These are phyloP conservation scores for Fulvia fulva DNA, from an alignment of 2,329 filamentous ascomycete species.

Conservation along the genomic window DNA sequence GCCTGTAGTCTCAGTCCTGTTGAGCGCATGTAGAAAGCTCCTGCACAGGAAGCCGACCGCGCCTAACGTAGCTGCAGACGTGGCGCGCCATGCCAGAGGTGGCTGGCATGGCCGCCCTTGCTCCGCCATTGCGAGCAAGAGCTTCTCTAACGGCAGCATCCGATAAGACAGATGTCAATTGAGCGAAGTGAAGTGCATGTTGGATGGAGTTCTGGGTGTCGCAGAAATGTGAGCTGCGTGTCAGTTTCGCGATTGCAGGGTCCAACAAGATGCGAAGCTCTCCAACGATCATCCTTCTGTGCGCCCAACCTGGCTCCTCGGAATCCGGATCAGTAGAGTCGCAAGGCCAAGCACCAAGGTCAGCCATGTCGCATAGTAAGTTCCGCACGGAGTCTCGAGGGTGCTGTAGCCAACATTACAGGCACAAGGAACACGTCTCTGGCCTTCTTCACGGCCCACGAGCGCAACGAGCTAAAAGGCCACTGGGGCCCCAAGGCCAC, in stretches of 20 bases:
- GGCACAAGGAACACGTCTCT: conserved; percentile 84
- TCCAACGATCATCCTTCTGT: too few relatives aligned
- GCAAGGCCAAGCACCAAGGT: too few relatives aligned
- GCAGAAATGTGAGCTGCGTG: not conserved
- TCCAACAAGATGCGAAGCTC: too few relatives aligned
- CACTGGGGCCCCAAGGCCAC: conserved; percentile 79
- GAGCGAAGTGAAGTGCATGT: not conserved
- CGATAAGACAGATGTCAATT: not conserved
- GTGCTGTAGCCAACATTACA: conserved; percentile 14
- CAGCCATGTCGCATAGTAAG: conserved; percentile 16
- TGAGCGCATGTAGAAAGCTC: conserved; percentile 70
- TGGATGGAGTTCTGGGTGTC: not conserved
- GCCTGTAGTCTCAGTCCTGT: conserved; percentile 71
- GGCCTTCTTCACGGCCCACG: conserved; percentile 89
- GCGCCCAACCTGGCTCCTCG: too few relatives aligned
- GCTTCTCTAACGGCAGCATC: conserved; percentile 1
- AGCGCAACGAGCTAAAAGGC: conserved; percentile 74
- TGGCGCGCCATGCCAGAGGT: conserved; percentile 65
- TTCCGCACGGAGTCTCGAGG: not conserved
- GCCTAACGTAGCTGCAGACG: conserved; percentile 72
- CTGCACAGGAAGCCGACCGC: conserved; percentile 67
- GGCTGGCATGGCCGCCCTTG: conserved; percentile 50
- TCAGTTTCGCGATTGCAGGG: not conserved
- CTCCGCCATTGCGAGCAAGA: conserved; percentile 34
- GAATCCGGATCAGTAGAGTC: too few relatives aligned